phyloP scores from a whole-genome alignment of 2,329 filamentous ascomycete species.

The Verticillium alfalfae region DNA sequence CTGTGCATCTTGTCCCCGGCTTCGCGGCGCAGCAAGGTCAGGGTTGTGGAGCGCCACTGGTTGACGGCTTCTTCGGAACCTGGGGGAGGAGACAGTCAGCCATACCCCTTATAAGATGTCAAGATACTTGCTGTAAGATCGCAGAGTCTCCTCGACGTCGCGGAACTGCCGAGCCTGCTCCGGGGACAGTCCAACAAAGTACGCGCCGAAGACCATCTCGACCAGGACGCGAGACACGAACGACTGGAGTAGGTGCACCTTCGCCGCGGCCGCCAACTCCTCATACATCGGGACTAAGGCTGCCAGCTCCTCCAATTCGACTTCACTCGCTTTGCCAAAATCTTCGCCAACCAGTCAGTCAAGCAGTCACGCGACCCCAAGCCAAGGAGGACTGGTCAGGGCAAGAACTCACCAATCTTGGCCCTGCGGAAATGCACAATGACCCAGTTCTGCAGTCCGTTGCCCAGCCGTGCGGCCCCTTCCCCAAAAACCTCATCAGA shows the following conservation, averaged over 20 bases:
- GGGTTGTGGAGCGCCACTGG: slow-evolving; percentile 62
- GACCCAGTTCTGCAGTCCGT: slow-evolving; percentile 70
- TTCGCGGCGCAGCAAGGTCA: slow-evolving; percentile 53
- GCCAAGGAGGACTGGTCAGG: background rate
- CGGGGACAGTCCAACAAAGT: slow-evolving; percentile 56
- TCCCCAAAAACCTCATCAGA: slow-evolving; percentile 64
- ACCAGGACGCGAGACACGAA: slow-evolving; percentile 55
- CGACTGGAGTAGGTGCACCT: slow-evolving; percentile 59
- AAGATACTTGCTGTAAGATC: slow-evolving; percentile 11
- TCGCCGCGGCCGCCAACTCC: slow-evolving; percentile 45
- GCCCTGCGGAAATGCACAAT: slow-evolving; percentile 62
- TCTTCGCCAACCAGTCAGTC: slow-evolving; percentile 27
- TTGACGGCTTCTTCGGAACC: slow-evolving; percentile 50
- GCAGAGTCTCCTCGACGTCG: slow-evolving; percentile 42
- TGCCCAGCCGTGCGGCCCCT: slow-evolving; percentile 54
- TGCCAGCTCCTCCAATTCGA: slow-evolving; percentile 34
- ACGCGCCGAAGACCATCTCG: slow-evolving; percentile 54
- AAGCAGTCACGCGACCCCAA: too few relatives aligned
- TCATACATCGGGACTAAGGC: slow-evolving; percentile 54
- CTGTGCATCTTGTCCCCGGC: slow-evolving; percentile 37
- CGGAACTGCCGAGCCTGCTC: slow-evolving; percentile 46
- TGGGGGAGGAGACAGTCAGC: slow-evolving; percentile 10
- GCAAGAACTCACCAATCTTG: slow-evolving; percentile 43
- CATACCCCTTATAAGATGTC: background rate
- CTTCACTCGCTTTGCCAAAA: slow-evolving; percentile 32